Evolutionary conservation across 2,329 filamentous ascomycete species (phyloP), one percentile per base, ranked within the genome.

Genomic region (Zasmidium angulare): DNA sequence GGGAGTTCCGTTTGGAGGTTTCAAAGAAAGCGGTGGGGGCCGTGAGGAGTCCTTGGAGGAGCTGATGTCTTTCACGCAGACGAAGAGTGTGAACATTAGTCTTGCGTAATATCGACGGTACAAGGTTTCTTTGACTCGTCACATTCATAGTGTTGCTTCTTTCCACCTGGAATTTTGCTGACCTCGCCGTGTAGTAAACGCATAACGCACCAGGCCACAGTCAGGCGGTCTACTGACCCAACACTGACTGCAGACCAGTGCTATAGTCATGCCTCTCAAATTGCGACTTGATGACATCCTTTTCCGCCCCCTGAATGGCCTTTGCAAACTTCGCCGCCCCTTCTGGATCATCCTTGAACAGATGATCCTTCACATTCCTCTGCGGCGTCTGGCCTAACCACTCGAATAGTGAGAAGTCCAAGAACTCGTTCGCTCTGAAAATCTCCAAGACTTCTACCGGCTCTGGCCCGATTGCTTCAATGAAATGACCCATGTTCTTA

Each of bases 381-480:
- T 82, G 81, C 1, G 88, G 88, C 7, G 87, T 89, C 78, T 89
- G 86, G 2, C 87, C 88, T 73, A 91, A 79, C 88, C 88, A 91
- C 76, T 90, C 86, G 75, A 89, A 89, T 19, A 90, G 77, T 0
- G 84, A 88, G 66, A 91, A 89, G 70, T 91, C 88, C 63, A 86
- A 79, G 71, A 91, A 92, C 71, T 86, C 81, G 64, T 89, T 85
- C 51, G 61, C 55, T 3, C 68, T 59, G 76, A 93, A 89, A 17
- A 93, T 86, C 75, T 93, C 89, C 11, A 93, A 77, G 73, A 92
- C 89, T 71, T 90, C 86, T 1, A 93, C 75, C 19, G 88, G 84
- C 72, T 91, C 88, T n/a, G 89, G 86, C 46, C 78, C 80, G 3
- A 90, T 84, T 67, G 92, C 92, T 80, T 93, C 89, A 55, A 93